Conservation (phyloP, 2,329 filamentous ascomycete genomes). For the Exophiala sp. region DNA sequence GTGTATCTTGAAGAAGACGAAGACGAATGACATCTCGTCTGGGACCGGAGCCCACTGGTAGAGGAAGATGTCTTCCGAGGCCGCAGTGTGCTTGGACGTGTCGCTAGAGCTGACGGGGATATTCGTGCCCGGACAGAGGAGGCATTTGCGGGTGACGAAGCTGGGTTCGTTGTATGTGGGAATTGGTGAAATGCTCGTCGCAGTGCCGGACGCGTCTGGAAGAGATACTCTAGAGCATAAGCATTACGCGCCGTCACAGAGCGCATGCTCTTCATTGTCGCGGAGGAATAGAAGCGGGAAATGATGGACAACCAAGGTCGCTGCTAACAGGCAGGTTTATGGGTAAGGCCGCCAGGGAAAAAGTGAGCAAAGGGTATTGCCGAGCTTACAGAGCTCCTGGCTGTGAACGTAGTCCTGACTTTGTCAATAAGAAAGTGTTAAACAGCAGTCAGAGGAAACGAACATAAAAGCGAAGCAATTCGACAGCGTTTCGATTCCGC, state of each 20-base stretch:
- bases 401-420: too few relatives aligned
- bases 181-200: conserved; percentile 11
- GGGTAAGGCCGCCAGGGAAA: too few relatives aligned
- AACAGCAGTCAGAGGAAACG: too few relatives aligned
- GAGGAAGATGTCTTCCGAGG: too few relatives aligned
- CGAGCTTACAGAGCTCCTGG: too few relatives aligned
- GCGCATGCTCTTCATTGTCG: background rate
- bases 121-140: background rate
- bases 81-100: background rate
- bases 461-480: background rate
- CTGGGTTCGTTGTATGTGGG: background rate
- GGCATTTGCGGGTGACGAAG: background rate
- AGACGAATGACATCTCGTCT: background rate
- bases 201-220: background rate
- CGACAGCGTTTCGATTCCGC: background rate
- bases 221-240: conserved; percentile 8
- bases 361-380: too few relatives aligned
- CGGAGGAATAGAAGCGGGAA: background rate
- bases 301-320: too few relatives aligned
- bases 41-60: background rate
- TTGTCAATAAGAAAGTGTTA: too few relatives aligned
- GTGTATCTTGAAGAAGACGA: background rate
- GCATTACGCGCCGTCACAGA: background rate
- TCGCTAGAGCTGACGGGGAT: too few relatives aligned
- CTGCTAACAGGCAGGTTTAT: too few relatives aligned